Percentiles rank a stretch among this genome's conserved stretches.
Evolutionary conservation across 2,329 filamentous ascomycete species (phyloP).

Genomic region (Sporothrix pseudoabietina): DNA sequence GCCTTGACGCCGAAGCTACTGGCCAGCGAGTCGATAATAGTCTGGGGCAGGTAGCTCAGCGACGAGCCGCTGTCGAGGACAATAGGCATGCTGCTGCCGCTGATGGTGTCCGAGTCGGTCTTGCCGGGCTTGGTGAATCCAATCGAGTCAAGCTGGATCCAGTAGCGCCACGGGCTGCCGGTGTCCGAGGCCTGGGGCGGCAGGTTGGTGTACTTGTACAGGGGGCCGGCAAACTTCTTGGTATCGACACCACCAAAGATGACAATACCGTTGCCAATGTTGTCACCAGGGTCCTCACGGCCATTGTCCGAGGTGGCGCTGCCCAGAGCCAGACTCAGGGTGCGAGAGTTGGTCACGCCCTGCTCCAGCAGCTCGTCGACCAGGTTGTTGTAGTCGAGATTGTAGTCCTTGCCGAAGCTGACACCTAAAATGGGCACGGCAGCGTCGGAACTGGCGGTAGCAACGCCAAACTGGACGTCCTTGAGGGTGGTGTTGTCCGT

Average conservation of each 20-base stretch:
- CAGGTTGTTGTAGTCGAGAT: slow-evolving; percentile 49
- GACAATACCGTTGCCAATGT: slow-evolving; percentile 38
- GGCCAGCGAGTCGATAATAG: slow-evolving; percentile 53
- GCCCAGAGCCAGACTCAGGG: slow-evolving; percentile 43
- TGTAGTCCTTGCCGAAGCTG: slow-evolving; percentile 56
- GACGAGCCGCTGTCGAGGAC: slow-evolving; percentile 69
- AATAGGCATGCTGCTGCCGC: slow-evolving; percentile 47
- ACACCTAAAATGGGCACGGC: slow-evolving; percentile 67
- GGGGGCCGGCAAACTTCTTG: slow-evolving; percentile 47
- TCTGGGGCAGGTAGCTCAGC: slow-evolving; percentile 65
- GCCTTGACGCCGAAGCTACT: slow-evolving; percentile 45
- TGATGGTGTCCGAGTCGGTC: slow-evolving; percentile 32
- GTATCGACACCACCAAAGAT: slow-evolving; percentile 53
- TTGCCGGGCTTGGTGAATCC: slow-evolving; percentile 42
- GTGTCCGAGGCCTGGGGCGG: slow-evolving; percentile 37
- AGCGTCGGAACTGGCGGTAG: slow-evolving; percentile 49
- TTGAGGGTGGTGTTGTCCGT: slow-evolving; percentile 44
- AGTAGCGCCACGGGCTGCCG: slow-evolving; percentile 42
- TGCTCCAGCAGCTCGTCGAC: slow-evolving; percentile 51
- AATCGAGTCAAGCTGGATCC: slow-evolving; percentile 47
- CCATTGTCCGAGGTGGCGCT: slow-evolving; percentile 33
- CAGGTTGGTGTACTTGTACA: slow-evolving; percentile 40
- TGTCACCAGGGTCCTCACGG: slow-evolving; percentile 23
- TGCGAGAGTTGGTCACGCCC: slow-evolving; percentile 49
- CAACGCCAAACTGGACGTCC: slow-evolving; percentile 62